These are phyloP conservation scores for Xylaria sp. DNA, from an alignment of 2,329 filamentous ascomycete genomes.

Conservation along the genomic window DNA sequence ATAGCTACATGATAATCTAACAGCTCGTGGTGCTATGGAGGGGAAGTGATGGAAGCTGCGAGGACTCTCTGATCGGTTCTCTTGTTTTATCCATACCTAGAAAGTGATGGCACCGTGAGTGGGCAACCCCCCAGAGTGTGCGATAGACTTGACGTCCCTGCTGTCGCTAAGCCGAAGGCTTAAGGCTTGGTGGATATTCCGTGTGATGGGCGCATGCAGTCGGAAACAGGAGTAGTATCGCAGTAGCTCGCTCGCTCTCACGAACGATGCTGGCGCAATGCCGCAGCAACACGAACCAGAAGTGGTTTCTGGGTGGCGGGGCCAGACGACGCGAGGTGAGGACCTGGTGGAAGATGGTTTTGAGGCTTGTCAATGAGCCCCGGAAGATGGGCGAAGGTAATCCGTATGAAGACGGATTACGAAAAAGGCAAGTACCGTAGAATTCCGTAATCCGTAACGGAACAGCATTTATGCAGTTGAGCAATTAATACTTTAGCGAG, in stretches of 20 bases:
- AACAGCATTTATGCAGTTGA: neutral
- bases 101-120: neutral
- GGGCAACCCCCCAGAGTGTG: neutral
- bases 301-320: conserved; percentile 9
- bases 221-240: neutral
- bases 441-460: neutral
- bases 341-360: neutral
- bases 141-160: neutral
- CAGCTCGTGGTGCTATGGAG: neutral
- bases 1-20: neutral
- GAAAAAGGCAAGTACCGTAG: neutral
- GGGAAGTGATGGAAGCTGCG: neutral
- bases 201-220: neutral
- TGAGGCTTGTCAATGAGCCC: neutral
- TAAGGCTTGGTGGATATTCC: neutral
- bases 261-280: conserved; percentile 9
- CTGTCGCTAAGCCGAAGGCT: neutral
- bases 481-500: too few species aligned
- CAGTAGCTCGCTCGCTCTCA: conserved; percentile 1
- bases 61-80: neutral
- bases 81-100: neutral
- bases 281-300: conserved; percentile 12
- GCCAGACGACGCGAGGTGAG: conserved; percentile 8
- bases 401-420: neutral
- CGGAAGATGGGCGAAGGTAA: neutral